These are phyloP conservation scores for Coelastrella sp. DNA, from an alignment of 139 green algal species.

Conservation along the genomic window DNA sequence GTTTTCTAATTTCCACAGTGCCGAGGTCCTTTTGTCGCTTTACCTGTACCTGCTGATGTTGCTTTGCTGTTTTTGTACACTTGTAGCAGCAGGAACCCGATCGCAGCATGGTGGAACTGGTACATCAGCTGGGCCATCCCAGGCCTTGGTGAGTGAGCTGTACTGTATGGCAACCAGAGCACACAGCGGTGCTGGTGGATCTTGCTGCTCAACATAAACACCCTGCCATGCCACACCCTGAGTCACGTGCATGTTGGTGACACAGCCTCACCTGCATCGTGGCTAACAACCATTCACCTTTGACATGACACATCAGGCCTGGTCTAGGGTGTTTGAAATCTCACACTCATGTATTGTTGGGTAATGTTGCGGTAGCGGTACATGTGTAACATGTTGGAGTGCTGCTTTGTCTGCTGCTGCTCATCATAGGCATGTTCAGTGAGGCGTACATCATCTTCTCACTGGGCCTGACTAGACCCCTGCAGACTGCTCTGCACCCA, in stretches of 20 bases:
- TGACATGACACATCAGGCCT: neutral
- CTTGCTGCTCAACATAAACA: neutral
- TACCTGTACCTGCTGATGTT: neutral
- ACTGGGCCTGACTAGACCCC: conserved; percentile 38
- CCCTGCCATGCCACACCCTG: neutral
- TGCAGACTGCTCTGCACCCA: conserved; percentile 42
- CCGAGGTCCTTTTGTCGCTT: too few species aligned
- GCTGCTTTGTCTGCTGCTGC: neutral
- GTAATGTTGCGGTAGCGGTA: too few species aligned
- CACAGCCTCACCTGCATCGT: neutral
- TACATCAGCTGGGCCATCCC: conserved; percentile 38
- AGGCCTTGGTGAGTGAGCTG: conserved; percentile 1
- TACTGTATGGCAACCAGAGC: too few species aligned
- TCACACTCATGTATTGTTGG: too few species aligned
- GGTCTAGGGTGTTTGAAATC: neutral
- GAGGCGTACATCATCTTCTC: conserved; percentile 59
- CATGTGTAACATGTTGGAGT: too few species aligned
- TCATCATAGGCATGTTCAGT: conserved; percentile 46
- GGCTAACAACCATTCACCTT: neutral
- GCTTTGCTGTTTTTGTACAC: neutral
- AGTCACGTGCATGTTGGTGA: neutral
- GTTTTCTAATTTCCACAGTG: neutral
- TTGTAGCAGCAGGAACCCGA: neutral
- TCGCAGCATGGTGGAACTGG: conserved; percentile 34
- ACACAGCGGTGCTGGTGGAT: neutral